These are phyloP conservation scores for Lepraria neglecta DNA, from an alignment of 495 filamentous ascomycete genomes.

Conservation along the genomic window DNA sequence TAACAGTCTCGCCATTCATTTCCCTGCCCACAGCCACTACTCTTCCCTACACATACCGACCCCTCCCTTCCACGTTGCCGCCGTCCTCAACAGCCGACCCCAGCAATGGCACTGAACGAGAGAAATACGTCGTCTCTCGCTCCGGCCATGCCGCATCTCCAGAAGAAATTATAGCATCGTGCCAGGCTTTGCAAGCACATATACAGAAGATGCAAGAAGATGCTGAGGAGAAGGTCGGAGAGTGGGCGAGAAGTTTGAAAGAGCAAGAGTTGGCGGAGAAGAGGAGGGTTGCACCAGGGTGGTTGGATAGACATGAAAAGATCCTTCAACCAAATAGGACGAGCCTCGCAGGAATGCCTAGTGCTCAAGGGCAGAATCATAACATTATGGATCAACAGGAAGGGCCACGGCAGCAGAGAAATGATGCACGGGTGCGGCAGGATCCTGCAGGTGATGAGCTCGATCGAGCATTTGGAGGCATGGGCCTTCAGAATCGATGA, in stretches of 20 bases:
- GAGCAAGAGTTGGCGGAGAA: constrained; percentile 87
- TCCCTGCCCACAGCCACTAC: constrained; percentile 84
- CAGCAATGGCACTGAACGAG: constrained; percentile 36
- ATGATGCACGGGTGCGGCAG: constrained; percentile 42
- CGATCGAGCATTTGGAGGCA: constrained; percentile 79
- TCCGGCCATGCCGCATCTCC: constrained; percentile 71
- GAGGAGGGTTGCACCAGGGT: constrained; percentile 82
- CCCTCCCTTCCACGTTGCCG: constrained; percentile 77
- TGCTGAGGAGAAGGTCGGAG: constrained; percentile 56
- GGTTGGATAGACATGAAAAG: constrained; percentile 83
- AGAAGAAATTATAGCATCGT: constrained; percentile 73
- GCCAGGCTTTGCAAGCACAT: constrained; percentile 68
- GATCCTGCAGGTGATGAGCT: constrained; percentile 68
- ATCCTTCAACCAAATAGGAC: constrained; percentile 68
- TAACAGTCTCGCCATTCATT: constrained; percentile 92
- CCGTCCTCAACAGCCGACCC: constrained; percentile 59
- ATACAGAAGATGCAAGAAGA: constrained; percentile 56
- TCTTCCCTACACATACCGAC: constrained; percentile 90
- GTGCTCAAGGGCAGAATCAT: constrained; percentile 30
- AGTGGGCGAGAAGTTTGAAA: constrained; percentile 63
- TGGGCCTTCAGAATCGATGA: constrained; percentile 36
- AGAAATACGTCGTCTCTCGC: constrained; percentile 66
- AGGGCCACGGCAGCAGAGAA: constrained; percentile 36
- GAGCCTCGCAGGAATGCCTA: constrained; percentile 25
- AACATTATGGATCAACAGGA: constrained; percentile 45